Base-by-base conservation (phyloP, 2,329 filamentous ascomycete genomes). In the Chrysosporium queenslandicum region DNA sequence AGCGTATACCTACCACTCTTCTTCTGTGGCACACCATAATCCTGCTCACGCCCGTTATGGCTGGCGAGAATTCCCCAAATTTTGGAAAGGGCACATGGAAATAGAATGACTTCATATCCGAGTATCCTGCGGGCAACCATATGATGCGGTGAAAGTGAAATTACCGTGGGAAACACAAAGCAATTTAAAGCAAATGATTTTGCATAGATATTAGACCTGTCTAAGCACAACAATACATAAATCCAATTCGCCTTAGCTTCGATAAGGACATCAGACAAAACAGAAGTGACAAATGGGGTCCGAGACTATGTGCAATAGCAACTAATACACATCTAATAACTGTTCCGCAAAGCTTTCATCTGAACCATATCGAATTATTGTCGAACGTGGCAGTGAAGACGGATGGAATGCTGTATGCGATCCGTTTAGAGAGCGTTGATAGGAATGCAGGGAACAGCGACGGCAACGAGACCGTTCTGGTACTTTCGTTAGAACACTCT, bases 381-480 rank as follows among this genome's bases (percentile, higher is more conserved):
- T 23, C 18, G 27, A 43, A 16, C 34, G 6, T 12, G 21, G 39
- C 7, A 25, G 18, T 20, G 30, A 43, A 36, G 32, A 16, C 41
- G 27, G 50, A 53, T 43, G 21, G 32, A 41, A 30, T 32, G 41
- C 34, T 32, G 23, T 6, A 27, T 21, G 42, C 42, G 51, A 55
- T 39, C 30, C 53, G 53, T 60, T 68, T 70, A 70, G 57, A 70
- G 42, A 49, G 66, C 63, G 54, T 66, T 66, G 49, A 70, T 61
- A 46, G 68, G 66, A 60, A 70, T 53, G 59, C 68, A 70, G 52
- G 68, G 66, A 53, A 69, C 60, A 29, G 56, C 66, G 42, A 70
- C 34, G 34, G 66, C 68, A 39, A 71, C 53, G 46, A 70, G 60
- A 55, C 60, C 62, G 54, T 60, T 58, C 66, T 68, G 30, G 9